A percentile compares a stretch with the other conserved stretches of the same genome.
Evolutionary conservation across 1,284 basidiomycete species (phyloP).

Genomic region (Cryptococcus neoformans): DNA sequence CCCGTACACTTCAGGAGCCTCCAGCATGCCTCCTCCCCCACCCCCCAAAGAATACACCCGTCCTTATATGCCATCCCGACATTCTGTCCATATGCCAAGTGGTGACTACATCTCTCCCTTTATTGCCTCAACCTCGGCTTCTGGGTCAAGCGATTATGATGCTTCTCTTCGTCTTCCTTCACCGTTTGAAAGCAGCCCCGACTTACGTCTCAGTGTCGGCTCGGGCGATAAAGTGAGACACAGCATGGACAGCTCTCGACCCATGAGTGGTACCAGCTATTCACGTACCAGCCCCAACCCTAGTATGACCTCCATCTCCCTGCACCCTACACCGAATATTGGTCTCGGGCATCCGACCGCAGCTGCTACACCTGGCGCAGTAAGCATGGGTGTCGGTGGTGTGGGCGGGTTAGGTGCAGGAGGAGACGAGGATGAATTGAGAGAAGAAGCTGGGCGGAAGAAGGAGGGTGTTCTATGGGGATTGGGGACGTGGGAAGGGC

Average conservation of each 20-base stretch:
- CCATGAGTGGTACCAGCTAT: neutral
- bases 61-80: slow-evolving; percentile 13
- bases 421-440: slow-evolving; percentile 40
- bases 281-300: neutral
- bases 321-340: neutral
- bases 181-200: slow-evolving; percentile 10
- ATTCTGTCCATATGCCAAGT: slow-evolving; percentile 22
- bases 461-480: slow-evolving; percentile 50
- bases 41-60: neutral
- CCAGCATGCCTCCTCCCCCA: neutral
- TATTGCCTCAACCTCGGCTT: slow-evolving; percentile 4
- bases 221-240: slow-evolving; percentile 1
- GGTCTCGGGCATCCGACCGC: neutral
- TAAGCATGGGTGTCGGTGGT: slow-evolving; percentile 21
- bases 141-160: neutral
- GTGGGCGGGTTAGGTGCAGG: slow-evolving; percentile 34
- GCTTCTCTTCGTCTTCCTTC: neutral
- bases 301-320: neutral
- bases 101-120: slow-evolving; percentile 30
- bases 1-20: neutral
- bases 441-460: slow-evolving; percentile 45
- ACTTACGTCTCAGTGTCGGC: slow-evolving; percentile 1
- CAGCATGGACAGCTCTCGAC: slow-evolving; percentile 7
- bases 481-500: slow-evolving; percentile 45
- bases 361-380: neutral